phyloP scores from a whole-genome alignment of 495 filamentous ascomycete species.

The Jackrogersella minutella region DNA sequence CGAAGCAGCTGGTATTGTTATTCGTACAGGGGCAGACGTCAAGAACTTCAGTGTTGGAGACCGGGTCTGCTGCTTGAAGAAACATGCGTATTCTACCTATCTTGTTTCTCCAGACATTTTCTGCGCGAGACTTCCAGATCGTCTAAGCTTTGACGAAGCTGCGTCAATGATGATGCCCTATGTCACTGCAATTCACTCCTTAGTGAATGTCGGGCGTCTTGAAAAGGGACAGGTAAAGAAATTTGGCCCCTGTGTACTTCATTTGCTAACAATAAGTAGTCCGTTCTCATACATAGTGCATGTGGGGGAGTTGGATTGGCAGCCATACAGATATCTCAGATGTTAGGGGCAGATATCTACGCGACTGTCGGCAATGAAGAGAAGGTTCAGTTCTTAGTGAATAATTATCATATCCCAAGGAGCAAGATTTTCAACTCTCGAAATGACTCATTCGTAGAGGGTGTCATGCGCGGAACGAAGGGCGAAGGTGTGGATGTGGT shows the following conservation, averaged over 20 bases:
- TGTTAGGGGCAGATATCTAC: constrained; percentile 58
- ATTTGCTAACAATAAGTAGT: constrained; percentile 42
- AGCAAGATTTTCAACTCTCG: constrained; percentile 56
- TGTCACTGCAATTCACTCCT: constrained; percentile 56
- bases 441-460: constrained; percentile 47
- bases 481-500: constrained; percentile 60
- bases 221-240: constrained; percentile 41
- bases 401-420: constrained; percentile 50
- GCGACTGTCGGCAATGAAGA: constrained; percentile 53
- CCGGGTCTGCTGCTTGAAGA: constrained; percentile 47
- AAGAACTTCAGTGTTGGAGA: constrained; percentile 49
- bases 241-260: constrained; percentile 17
- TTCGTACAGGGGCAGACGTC: constrained; percentile 51
- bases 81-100: constrained; percentile 42
- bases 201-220: constrained; percentile 47
- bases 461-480: constrained; percentile 54
- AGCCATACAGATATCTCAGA: constrained; percentile 61
- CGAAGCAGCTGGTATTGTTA: constrained; percentile 53
- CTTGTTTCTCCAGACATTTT: constrained; percentile 35
- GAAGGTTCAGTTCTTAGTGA: constrained; percentile 51
- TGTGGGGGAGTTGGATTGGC: constrained; percentile 66
- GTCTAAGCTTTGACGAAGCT: constrained; percentile 53
- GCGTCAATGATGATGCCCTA: constrained; percentile 58
- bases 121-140: constrained; percentile 47
- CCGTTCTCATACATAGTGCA: constrained; percentile 66